Evolutionary conservation across 352 stramenopile genomes (phyloP), one percentile per base, ranked within the genome.

Genomic region (Peronospora destructor): DNA sequence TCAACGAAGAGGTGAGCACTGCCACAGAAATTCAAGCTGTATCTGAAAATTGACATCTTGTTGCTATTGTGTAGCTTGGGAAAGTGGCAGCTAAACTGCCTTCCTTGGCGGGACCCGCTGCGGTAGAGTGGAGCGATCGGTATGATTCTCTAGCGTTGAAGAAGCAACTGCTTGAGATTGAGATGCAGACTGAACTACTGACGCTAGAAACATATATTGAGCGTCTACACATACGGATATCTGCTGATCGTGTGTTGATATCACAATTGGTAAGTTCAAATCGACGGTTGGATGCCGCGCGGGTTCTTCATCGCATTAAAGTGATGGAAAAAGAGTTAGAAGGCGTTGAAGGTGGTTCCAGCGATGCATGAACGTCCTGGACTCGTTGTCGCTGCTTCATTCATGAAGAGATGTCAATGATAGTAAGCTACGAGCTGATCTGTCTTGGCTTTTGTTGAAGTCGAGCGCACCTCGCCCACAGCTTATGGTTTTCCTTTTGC

Each of bases 101-200:
- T 0, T 71, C 55, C 1, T 39, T 86, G 19, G 48, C 61, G 13
- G 76, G 68, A 7, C 29, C 50, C 4, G 13, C 45, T 13, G 64
- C 73, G 6, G 39, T 58, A 0, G 76, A 85, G 17, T 64, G 65
- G 30, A 54, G 30, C 4, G 78, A 90, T 53, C 78, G 78, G 19
- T 66, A 72, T 11, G 81, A 91, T 49, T 83, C 76, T 33, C 57
- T 91, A 3, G 61, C 64, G 10, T 46, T 90, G 23, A 91, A 91
- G 49, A 88, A 85, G 46, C 81, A 91, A 56, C 52, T 90, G 14
- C 53, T 91, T 13, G 81, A 91, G 48, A 88, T 90, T 37, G 77
- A 87, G 6, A 91, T 91, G 72, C 66, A 91, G 44, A 84, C 76
- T 1, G 81, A 89, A 83, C 19, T 21, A 44, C 44, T 91, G 33